Evolutionary conservation across 257 asterid species (phyloP), one percentile per base, ranked within the genome.

Genomic region (Linaria vulgaris): DNA sequence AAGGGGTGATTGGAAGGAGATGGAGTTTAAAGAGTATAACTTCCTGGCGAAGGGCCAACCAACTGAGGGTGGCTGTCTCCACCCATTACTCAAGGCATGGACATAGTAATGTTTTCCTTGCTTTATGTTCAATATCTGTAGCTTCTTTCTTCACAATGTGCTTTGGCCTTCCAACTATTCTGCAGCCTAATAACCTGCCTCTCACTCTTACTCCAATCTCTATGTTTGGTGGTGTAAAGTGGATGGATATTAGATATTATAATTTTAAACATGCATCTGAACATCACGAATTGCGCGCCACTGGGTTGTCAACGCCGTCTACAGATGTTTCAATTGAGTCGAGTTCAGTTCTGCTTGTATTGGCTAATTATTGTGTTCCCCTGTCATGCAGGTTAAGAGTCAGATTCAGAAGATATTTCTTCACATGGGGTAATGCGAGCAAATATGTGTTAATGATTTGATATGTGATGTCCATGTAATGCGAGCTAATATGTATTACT

Each of bases 1-100:
- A 61, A 91, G 97, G 83, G 99, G 92, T 57, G 99, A 90, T 23
- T 90, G 97, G 99, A 85, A 80, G 78, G 94, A 90, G 61, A 34
- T 94, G 69, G 96, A 86, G 73, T 91, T 91, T 61, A 94, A 94
- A 72, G 97, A 87, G 72, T 94, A 87, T 69, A 94, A 94, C 86
- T 94, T 94, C 80, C 86, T 80, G 59, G 99, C 99, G 6, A 87
- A 85, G 74, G 99, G 99, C 65, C 97, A 69, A 77, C 99, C 97
- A 39, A 82, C 87, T 47, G 97, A 90, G 78, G 97, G 98, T 60
- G 98, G 97, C 69, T 84, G 85, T 74, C 88, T 89, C 62, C 98
- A 92, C 81, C 97, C 98, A 13, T 72, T 92, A 58, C 88, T 83
- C 66, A 92, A 92, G 97, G 98, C 82, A 84, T 61, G 88, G 17